Conservation (phyloP, 148 eudicot species). For the Spergularia bocconei region DNA sequence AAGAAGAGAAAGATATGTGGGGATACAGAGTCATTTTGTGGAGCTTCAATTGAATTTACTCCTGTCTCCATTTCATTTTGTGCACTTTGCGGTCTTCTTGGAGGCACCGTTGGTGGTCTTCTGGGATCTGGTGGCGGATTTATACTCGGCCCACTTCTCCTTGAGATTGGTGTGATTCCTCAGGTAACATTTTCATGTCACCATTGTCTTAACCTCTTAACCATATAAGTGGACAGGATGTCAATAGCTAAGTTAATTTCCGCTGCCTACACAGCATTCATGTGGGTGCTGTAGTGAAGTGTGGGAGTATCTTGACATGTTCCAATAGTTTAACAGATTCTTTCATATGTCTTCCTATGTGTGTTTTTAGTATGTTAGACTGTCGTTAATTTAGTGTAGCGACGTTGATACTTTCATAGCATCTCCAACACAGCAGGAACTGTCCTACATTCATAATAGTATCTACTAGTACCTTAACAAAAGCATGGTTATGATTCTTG, state of each 20-base stretch:
- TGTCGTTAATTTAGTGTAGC: no score
- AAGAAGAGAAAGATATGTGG: constrained; percentile 57
- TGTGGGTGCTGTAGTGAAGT: background rate
- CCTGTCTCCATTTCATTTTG: constrained; percentile 61
- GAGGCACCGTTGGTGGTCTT: constrained; percentile 96
- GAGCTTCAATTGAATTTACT: constrained; percentile 83
- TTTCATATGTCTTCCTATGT: no score
- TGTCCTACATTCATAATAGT: no score
- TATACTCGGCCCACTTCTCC: constrained; percentile 89
- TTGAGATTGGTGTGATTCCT: constrained; percentile 96
- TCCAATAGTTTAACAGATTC: no score
- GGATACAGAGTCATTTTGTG: constrained; percentile 65
- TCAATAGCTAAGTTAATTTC: background rate
- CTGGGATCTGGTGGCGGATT: constrained; percentile 98
- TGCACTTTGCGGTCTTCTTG: constrained; percentile 81
- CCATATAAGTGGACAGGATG: background rate
- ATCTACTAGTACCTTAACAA: no score
- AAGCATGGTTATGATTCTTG: no score
- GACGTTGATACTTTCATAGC: no score
- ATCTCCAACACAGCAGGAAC: no score
- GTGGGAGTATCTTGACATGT: background rate
- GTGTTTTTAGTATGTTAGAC: no score
- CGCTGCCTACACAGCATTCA: background rate
- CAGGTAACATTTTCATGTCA: constrained; percentile 52
- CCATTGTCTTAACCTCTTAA: constrained; percentile 13